These are phyloP conservation scores for Astrocystis sublimbata DNA, from an alignment of 495 filamentous ascomycete species.

Conservation along the genomic window DNA sequence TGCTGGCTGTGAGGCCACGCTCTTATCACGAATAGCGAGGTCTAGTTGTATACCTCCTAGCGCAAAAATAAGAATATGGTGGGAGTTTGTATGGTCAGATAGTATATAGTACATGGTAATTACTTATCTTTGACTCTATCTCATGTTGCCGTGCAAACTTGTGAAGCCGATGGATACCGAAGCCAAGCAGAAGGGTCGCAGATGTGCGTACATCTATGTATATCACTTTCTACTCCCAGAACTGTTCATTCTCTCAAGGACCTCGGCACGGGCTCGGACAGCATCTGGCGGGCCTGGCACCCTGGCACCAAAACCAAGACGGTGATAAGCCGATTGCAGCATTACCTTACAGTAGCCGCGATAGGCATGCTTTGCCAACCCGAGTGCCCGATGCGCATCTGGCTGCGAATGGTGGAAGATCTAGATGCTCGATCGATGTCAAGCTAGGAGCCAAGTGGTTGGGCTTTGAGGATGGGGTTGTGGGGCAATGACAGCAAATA, in stretches of 20 bases:
- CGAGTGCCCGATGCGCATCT: background rate
- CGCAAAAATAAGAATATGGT: slow-evolving; percentile 5
- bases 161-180: background rate
- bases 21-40: slow-evolving; percentile 8
- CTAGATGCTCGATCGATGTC: background rate
- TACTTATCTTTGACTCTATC: background rate
- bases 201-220: no score
- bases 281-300: no score
- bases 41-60: slow-evolving; percentile 7
- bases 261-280: no score
- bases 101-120: slow-evolving; percentile 18
- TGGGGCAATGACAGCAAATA: slow-evolving; percentile 16
- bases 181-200: background rate
- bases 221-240: no score
- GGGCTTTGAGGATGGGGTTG: background rate
- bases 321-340: no score
- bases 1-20: background rate
- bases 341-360: no score
- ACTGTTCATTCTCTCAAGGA: no score
- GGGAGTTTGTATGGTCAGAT: background rate
- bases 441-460: slow-evolving; percentile 6
- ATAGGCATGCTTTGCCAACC: background rate
- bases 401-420: slow-evolving; percentile 6
- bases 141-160: background rate
- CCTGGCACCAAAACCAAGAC: no score